Evolutionary conservation across 2,329 filamentous ascomycete genomes (phyloP), one percentile per base, ranked within the genome.

Genomic region (Botrytis medusae): DNA sequence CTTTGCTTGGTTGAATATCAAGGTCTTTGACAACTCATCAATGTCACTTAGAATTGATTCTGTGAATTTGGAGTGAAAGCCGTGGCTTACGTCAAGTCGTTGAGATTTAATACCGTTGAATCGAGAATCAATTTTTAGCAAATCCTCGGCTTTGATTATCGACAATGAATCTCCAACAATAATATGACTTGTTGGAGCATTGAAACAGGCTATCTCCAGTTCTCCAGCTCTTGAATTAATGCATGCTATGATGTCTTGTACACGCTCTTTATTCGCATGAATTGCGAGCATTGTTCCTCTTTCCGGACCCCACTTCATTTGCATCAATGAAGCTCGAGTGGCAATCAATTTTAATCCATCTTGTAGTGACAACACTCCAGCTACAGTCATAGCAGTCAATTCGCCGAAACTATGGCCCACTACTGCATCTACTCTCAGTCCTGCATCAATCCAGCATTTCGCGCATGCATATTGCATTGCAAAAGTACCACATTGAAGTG

Each of bases 371-470:
- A 65, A 14, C 34, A 65, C 29, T 32, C 40, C 62, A 37, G 82
- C 78, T 0, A 84, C 76, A 29, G 32, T 61, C 59, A 61, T 61
- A 32, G 82, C 83, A 0, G 82, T 82, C 1, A 84, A 74, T 70
- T 85, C 78, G 1, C 83, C 83, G 63, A 85, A 81, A 70, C 81
- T 83, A 72, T 85, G 83, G 0, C 83, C 83, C 14, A 77, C 72
- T 18, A 78, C 40, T 10, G 72, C 68, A 44, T 37, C 69, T 22
- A 74, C 60, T 34, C 60, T 14, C 3, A 77, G 29, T 2, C 75
- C 76, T 29, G 25, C 70, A 32, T 76, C 74, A 22, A 78, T 73
- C 77, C 77, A 78, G 12, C 44, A 16, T 46, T 54, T 72, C 1
- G 77, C 77, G 48, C 59, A 75, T 1, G 77, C 60, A 65, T 78